A percentile compares a stretch with the other conserved stretches of the same genome.
These are phyloP conservation scores for Fusarium sp. DNA, from an alignment of 2,329 filamentous ascomycete genomes.

Conservation along the genomic window DNA sequence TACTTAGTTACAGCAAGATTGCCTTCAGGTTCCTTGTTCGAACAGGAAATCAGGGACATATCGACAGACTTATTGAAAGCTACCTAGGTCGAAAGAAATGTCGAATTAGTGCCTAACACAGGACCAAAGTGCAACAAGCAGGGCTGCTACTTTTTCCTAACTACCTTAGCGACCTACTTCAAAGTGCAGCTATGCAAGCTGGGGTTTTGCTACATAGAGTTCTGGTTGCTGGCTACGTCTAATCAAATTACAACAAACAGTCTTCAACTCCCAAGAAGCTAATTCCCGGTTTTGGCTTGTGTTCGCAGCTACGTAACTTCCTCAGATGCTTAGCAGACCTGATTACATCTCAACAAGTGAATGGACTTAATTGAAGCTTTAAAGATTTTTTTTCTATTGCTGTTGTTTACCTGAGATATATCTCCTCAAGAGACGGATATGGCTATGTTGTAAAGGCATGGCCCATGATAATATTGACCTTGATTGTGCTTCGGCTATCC, in stretches of 20 bases:
- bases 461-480: constrained; percentile 19
- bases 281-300: not conserved
- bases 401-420: not conserved
- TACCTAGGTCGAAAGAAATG: not conserved
- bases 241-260: constrained; percentile 6
- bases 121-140: not conserved
- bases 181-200: not conserved
- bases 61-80: not conserved
- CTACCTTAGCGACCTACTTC: not conserved
- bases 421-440: not conserved
- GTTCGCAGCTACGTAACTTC: not conserved
- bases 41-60: not conserved
- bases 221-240: not conserved
- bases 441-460: not conserved
- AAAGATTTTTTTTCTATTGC: not conserved
- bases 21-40: not conserved
- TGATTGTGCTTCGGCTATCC: constrained; percentile 1
- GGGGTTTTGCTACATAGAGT: not conserved
- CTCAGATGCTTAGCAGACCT: not conserved
- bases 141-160: not conserved
- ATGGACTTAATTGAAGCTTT: not conserved
- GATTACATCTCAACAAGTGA: not conserved
- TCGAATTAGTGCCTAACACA: not conserved
- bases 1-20: not conserved
- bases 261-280: constrained; percentile 3